phyloP scores from a whole-genome alignment of 1,139 yeast species.

The Schizosaccharomyces versatilis region DNA sequence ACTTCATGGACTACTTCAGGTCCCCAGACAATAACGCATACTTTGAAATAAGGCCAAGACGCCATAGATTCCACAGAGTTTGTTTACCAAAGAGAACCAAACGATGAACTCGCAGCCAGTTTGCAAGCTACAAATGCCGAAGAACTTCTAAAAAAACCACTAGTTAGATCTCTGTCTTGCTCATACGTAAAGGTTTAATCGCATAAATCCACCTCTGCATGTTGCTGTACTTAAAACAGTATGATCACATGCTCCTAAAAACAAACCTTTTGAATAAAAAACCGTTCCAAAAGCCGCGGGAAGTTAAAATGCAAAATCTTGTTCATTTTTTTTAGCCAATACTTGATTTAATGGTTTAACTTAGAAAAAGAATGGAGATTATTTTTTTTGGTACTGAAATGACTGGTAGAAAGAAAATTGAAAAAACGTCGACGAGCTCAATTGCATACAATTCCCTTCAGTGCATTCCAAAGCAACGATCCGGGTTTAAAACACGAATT shows the following conservation, averaged over 20 bases:
- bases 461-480: background rate
- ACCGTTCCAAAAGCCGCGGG: background rate
- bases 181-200: background rate
- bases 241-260: background rate
- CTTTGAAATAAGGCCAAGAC: slow-evolving; percentile 62
- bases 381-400: background rate
- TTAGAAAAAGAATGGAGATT: background rate
- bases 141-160: slow-evolving; percentile 19
- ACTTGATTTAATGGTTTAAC: background rate
- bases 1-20: background rate
- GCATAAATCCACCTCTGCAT: background rate
- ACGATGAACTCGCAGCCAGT: slow-evolving; percentile 70
- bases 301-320: background rate
- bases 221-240: background rate
- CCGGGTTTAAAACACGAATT: too few relatives aligned
- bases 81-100: slow-evolving; percentile 63
- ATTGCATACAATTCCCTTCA: background rate
- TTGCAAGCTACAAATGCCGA: slow-evolving; percentile 50
- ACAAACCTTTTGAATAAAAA: background rate
- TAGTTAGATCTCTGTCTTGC: background rate
- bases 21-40: slow-evolving; percentile 15
- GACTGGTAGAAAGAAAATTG: background rate
- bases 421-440: background rate
- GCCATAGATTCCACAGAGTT: slow-evolving; percentile 78
- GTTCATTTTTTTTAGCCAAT: background rate